Percentiles rank a stretch among this genome's conserved stretches.
Evolutionary conservation across 352 stramenopile genomes (phyloP).

Genomic region (Phytophthora podocarpi): DNA sequence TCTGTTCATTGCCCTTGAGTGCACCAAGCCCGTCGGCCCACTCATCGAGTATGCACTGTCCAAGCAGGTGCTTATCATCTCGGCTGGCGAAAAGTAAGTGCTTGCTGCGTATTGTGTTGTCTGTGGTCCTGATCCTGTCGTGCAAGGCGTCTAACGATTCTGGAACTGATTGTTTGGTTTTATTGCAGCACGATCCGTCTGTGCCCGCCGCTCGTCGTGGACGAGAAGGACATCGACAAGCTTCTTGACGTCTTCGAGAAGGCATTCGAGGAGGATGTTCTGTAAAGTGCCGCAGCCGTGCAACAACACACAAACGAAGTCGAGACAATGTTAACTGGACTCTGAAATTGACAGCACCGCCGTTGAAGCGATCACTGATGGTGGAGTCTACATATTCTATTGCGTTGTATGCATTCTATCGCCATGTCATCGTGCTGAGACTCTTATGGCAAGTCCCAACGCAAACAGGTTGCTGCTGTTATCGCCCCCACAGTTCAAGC

Average conservation of each 20-base stretch:
- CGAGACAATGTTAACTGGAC: slow-evolving; percentile 10
- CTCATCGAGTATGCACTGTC: slow-evolving; percentile 73
- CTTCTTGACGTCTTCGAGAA: slow-evolving; percentile 75
- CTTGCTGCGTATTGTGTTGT: background rate
- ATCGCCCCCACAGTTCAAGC: slow-evolving; percentile 45
- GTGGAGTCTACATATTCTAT: slow-evolving; percentile 12
- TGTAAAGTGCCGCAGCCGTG: slow-evolving; percentile 36
- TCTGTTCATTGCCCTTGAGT: slow-evolving; percentile 86
- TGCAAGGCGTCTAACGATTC: slow-evolving; percentile 8
- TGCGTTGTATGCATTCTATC: slow-evolving; percentile 13
- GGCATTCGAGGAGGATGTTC: slow-evolving; percentile 57
- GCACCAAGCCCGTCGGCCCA: slow-evolving; percentile 58
- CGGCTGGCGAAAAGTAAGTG: slow-evolving; percentile 82
- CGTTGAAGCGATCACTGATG: background rate
- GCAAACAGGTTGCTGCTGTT: background rate
- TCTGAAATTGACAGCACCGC: slow-evolving; percentile 12
- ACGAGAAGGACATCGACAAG: slow-evolving; percentile 78
- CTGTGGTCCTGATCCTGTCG: background rate
- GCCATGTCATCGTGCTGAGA: too few species aligned
- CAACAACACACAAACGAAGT: slow-evolving; percentile 9
- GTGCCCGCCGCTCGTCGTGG: slow-evolving; percentile 83
- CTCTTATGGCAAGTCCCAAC: too few species aligned
- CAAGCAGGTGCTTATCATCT: slow-evolving; percentile 85
- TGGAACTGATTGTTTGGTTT: slow-evolving; percentile 7
- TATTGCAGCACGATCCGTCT: slow-evolving; percentile 71